Evolutionary conservation across 176 grass and related monocot genomes (phyloP).

Genomic region (Secale cereale): DNA sequence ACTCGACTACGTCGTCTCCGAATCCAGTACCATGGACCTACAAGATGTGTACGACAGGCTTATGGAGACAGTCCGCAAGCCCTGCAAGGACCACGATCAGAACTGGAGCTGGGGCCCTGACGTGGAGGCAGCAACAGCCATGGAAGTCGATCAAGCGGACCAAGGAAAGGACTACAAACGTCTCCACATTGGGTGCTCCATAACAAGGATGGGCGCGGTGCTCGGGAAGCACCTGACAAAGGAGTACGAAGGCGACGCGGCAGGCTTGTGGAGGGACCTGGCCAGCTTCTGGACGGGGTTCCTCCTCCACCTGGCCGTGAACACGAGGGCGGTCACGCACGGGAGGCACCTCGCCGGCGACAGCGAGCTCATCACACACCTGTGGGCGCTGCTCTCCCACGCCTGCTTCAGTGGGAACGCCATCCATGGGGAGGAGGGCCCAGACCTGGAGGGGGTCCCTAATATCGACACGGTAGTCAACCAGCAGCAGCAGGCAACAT

Average conservation of each 20-base stretch:
- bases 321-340: not conserved
- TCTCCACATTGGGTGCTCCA: not conserved
- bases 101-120: not conserved
- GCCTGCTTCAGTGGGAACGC: not conserved
- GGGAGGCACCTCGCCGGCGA: not conserved
- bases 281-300: not conserved
- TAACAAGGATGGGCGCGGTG: not conserved
- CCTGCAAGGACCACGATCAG: not conserved
- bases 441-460: not conserved
- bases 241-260: not conserved
- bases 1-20: not conserved
- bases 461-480: not conserved
- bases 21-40: not conserved
- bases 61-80: not conserved
- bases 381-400: constrained; percentile 18
- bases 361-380: not conserved
- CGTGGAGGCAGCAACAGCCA: not conserved
- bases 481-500: too few relatives aligned
- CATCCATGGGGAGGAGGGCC: not conserved
- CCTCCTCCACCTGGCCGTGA: constrained; percentile 1
- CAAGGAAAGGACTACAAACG: not conserved
- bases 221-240: not conserved
- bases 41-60: not conserved
- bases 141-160: not conserved
- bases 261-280: not conserved